Evolutionary conservation across 2,329 filamentous ascomycete species (phyloP).

Genomic region (Elsinoe necatrix): DNA sequence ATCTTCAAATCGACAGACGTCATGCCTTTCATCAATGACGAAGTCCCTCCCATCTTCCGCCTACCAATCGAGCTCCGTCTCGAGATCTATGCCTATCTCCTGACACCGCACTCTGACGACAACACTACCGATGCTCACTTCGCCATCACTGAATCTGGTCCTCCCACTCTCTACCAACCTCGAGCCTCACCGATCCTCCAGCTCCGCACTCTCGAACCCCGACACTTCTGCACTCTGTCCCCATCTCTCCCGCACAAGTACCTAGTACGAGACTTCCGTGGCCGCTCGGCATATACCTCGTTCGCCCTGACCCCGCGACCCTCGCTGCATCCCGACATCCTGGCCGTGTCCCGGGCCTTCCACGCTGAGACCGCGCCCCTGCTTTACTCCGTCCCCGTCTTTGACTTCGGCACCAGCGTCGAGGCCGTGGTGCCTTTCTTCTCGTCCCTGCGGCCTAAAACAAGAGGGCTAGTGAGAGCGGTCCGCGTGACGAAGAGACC

Average conservation of each 20-base stretch:
- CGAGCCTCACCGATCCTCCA: conserved; percentile 29
- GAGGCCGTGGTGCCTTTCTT: conserved; percentile 55
- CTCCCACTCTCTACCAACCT: conserved; percentile 23
- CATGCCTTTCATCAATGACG: not conserved
- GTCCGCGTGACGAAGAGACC: conserved; percentile 50
- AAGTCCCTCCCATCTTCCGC: conserved; percentile 30
- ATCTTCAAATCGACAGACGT: not conserved
- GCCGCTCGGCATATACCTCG: conserved; percentile 49
- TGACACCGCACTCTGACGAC: conserved; percentile 30
- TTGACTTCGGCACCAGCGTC: conserved; percentile 52
- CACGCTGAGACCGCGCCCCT: conserved; percentile 49
- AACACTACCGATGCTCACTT: conserved; percentile 24
- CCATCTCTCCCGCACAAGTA: conserved; percentile 35
- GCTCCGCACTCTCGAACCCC: conserved; percentile 38
- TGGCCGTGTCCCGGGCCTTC: conserved; percentile 33
- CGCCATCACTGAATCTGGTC: conserved; percentile 24
- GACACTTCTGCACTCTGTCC: conserved; percentile 31
- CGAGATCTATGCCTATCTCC: conserved; percentile 38
- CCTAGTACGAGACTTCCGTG: conserved; percentile 33
- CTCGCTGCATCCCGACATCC: conserved; percentile 23
- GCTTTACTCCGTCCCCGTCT: conserved; percentile 49
- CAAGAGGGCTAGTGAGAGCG: conserved; percentile 41
- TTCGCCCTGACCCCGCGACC: conserved; percentile 32
- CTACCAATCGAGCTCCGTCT: conserved; percentile 40
- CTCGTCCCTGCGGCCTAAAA: conserved; percentile 45